Evolutionary conservation across 106 monocot genomes (phyloP).

Genomic region (Allium sativum): DNA sequence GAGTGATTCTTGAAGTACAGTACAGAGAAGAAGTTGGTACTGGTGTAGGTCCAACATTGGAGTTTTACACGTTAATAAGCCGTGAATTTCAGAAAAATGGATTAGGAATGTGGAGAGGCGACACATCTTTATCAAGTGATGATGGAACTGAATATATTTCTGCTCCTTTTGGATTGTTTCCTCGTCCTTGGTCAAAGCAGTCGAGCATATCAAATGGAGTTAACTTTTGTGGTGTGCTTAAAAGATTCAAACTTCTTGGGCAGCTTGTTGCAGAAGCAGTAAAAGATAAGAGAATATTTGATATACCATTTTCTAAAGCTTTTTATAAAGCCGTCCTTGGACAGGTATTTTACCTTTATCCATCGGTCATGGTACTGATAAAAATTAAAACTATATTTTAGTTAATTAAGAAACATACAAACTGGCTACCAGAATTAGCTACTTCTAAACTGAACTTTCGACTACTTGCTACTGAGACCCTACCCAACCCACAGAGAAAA

Average conservation of each 20-base stretch:
- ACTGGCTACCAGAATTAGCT: no score
- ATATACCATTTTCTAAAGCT: constrained; percentile 69
- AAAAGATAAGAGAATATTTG: constrained; percentile 68
- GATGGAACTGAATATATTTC: constrained; percentile 29
- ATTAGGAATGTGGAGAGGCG: constrained; percentile 77
- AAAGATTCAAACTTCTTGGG: constrained; percentile 65
- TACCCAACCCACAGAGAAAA: no score
- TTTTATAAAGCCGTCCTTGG: constrained; percentile 78
- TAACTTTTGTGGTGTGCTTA: constrained; percentile 33
- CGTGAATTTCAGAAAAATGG: constrained; percentile 76
- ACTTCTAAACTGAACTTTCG: no score
- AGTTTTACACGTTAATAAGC: constrained; percentile 78
- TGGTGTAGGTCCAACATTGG: constrained; percentile 86
- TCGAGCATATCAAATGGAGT: constrained; percentile 15
- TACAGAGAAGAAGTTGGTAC: constrained; percentile 83
- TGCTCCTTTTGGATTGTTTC: constrained; percentile 78
- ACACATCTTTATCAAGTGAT: constrained; percentile 10
- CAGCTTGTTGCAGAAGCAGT: constrained; percentile 72
- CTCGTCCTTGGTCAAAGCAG: constrained; percentile 52
- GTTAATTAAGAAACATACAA: no score
- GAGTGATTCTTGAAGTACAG: constrained; percentile 52
- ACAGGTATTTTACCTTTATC: constrained; percentile 35
- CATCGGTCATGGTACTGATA: not conserved
- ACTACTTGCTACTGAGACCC: no score
- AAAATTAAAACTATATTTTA: no score